Conservation (phyloP, 1,139 yeast genomes). For the Geotrichum reessii region DNA sequence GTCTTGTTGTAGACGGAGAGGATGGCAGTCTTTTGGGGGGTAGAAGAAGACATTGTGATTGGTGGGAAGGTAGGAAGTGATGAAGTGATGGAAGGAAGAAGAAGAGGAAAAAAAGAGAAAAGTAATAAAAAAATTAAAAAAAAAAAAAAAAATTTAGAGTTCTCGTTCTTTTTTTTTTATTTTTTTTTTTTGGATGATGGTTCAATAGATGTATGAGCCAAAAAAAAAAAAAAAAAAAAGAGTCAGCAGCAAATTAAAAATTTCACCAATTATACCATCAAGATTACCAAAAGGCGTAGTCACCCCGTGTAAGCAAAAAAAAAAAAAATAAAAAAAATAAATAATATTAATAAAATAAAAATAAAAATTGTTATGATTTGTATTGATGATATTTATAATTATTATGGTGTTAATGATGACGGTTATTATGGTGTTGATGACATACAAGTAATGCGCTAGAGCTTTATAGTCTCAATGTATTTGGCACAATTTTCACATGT, state of each 20-base stretch:
- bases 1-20: slow-evolving; percentile 96
- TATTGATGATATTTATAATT: too few relatives aligned
- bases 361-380: too few relatives aligned
- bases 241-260: neutral
- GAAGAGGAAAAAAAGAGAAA: neutral
- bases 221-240: neutral
- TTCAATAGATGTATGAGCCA: neutral
- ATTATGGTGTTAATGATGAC: neutral
- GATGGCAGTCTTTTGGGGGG: slow-evolving; percentile 67
- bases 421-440: neutral
- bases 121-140: neutral
- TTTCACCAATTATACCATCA: neutral
- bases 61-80: neutral
- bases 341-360: too few relatives aligned
- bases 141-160: too few relatives aligned
- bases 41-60: slow-evolving; percentile 5
- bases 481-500: too few relatives aligned
- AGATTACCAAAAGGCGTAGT: neutral
- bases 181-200: neutral
- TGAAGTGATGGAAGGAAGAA: neutral
- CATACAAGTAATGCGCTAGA: too few relatives aligned
- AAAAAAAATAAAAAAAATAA: too few relatives aligned
- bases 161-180: neutral
- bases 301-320: neutral
- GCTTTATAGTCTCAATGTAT: too few relatives aligned